phyloP scores from a whole-genome alignment of 768 basidiomycete genomes.

The Suillus hirtellus region DNA sequence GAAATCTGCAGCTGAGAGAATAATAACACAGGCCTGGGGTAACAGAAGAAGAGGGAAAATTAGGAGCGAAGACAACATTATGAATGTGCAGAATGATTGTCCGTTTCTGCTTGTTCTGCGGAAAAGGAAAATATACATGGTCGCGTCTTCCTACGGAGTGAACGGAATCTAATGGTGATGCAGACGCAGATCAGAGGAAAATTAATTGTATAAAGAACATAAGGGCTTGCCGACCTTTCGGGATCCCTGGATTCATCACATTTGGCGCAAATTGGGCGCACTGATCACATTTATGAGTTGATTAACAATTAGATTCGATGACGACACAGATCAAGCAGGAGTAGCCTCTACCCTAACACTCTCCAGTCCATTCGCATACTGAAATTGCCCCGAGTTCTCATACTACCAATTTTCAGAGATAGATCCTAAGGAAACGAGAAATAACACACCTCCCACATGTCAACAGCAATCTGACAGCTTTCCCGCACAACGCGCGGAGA shows the following conservation, averaged over 20 bases:
- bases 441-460: conserved; percentile 88
- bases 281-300: not conserved
- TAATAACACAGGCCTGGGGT: too few relatives aligned
- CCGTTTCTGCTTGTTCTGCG: too few relatives aligned
- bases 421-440: not conserved
- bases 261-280: not conserved
- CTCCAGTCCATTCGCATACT: conserved; percentile 64
- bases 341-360: not conserved
- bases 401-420: conserved; percentile 44
- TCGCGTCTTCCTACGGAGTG: too few relatives aligned
- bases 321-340: not conserved
- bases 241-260: not conserved
- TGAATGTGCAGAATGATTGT: too few relatives aligned
- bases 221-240: too few relatives aligned
- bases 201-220: too few relatives aligned
- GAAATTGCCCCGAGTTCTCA: conserved; percentile 80
- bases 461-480: conserved; percentile 94
- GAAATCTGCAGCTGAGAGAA: too few relatives aligned
- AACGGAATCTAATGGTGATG: too few relatives aligned
- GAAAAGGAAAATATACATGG: too few relatives aligned
- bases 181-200: not conserved
- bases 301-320: not conserved
- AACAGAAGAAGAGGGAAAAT: too few relatives aligned
- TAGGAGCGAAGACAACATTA: too few relatives aligned
- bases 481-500: conserved; percentile 90